Percentiles rank a stretch among this genome's conserved stretches.
Conservation (phyloP, 192 early-diverging fungal genomes). For the Chytriomyces sp. region DNA sequence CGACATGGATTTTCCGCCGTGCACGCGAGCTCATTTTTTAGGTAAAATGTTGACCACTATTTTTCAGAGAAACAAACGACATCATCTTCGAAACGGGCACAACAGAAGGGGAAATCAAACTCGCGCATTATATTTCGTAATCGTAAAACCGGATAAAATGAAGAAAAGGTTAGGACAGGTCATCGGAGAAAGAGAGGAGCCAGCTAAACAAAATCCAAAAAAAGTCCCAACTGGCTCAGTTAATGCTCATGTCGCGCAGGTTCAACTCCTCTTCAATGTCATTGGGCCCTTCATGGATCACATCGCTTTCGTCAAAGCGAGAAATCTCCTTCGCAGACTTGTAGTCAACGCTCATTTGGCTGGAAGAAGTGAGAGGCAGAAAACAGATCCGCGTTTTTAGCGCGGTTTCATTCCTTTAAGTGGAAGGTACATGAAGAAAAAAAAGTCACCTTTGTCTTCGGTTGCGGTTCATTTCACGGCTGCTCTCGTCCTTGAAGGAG, state of each 20-base stretch:
- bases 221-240: background rate
- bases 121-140: too few species aligned
- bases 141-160: too few species aligned
- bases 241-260: conserved; percentile 32
- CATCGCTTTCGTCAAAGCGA: conserved; percentile 22
- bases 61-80: too few species aligned
- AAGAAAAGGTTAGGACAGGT: too few species aligned
- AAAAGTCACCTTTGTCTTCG: conserved; percentile 14
- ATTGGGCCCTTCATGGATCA: conserved; percentile 33
- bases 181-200: too few species aligned
- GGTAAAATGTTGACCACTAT: too few species aligned
- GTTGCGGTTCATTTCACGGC: background rate
- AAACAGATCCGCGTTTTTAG: background rate
- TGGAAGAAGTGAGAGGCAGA: background rate
- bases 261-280: conserved; percentile 36
- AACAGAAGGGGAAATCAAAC: too few species aligned
- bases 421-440: background rate
- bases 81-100: too few species aligned
- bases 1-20: too few species aligned
- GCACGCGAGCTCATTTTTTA: too few species aligned
- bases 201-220: too few species aligned
- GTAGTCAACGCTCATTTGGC: conserved; percentile 33
- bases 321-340: conserved; percentile 32
- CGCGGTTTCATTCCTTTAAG: background rate
- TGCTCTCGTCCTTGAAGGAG: conserved; percentile 37